Conservation (phyloP, 2,329 filamentous ascomycete species). For the Bipolaris sorokiniana region DNA sequence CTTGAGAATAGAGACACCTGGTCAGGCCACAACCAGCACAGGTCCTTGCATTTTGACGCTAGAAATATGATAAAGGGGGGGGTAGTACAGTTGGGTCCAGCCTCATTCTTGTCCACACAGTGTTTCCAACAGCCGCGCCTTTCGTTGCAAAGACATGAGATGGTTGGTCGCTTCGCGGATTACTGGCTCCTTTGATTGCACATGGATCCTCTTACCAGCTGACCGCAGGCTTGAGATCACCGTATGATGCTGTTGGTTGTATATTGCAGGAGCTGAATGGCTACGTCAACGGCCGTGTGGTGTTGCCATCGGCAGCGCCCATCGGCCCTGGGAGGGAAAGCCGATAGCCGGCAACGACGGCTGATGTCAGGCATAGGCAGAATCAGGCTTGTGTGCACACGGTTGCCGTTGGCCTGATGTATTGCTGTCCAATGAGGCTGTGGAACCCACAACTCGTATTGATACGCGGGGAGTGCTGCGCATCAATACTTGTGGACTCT, state of each 20-base stretch:
- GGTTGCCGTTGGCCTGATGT: constrained; percentile 6
- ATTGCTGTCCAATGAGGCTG: constrained; percentile 14
- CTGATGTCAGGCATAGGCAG: constrained; percentile 3
- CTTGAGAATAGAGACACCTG: not conserved
- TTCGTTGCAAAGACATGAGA: not conserved
- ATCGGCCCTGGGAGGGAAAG: not conserved
- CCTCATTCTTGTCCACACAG: constrained; percentile 5
- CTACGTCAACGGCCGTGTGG: constrained; percentile 8
- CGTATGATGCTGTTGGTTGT: constrained; percentile 7
- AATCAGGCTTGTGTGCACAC: constrained; percentile 2
- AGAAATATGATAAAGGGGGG: not conserved
- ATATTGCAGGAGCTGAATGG: constrained; percentile 5
- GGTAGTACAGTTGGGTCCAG: not conserved
- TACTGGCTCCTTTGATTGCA: constrained; percentile 13
- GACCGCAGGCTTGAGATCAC: not conserved
- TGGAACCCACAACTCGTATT: constrained; percentile 8
- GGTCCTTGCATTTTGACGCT: not conserved
- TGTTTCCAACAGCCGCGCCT: constrained; percentile 5
- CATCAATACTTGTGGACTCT: constrained; percentile 7
- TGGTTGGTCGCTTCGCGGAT: constrained; percentile 7
- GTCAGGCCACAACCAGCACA: not conserved
- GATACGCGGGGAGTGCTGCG: constrained; percentile 1
- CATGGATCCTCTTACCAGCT: constrained; percentile 7
- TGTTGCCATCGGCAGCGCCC: constrained; percentile 4
- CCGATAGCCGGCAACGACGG: constrained; percentile 4